phyloP scores from a whole-genome alignment of 2,329 filamentous ascomycete species.

The Penicillium brevicompactum region DNA sequence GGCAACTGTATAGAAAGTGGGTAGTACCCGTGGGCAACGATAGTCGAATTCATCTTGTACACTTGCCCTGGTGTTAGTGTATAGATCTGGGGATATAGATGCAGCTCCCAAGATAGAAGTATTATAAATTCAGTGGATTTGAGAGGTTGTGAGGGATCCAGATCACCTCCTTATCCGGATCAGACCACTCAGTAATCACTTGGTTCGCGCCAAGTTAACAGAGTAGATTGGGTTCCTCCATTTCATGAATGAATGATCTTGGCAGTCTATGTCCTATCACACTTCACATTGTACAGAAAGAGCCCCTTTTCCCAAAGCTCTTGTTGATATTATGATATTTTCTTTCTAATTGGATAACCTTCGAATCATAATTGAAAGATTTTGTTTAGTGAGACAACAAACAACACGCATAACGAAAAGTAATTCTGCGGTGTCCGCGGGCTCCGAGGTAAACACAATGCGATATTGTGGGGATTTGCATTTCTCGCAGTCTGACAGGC shows the following conservation, averaged over 20 bases:
- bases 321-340: too few species aligned
- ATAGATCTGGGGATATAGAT: neutral
- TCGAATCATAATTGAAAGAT: too few species aligned
- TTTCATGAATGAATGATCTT: neutral
- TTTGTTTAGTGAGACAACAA: neutral
- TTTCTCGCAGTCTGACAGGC: neutral
- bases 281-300: too few species aligned
- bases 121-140: neutral
- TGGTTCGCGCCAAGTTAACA: too few species aligned
- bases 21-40: conserved; percentile 63
- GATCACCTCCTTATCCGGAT: neutral
- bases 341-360: too few species aligned
- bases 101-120: neutral
- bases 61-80: neutral
- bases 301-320: too few species aligned
- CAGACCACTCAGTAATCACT: neutral
- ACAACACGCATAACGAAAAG: neutral
- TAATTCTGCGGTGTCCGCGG: neutral
- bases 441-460: neutral
- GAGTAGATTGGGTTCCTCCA: neutral
- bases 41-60: neutral
- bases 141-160: neutral
- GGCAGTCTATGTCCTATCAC: too few species aligned
- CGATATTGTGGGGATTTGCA: neutral
- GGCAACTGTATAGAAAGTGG: conserved; percentile 60